A percentile compares a stretch with the other conserved stretches of the same genome.
phyloP scores from a whole-genome alignment of 257 asterid genomes.

The Solanum chmielewskii region DNA sequence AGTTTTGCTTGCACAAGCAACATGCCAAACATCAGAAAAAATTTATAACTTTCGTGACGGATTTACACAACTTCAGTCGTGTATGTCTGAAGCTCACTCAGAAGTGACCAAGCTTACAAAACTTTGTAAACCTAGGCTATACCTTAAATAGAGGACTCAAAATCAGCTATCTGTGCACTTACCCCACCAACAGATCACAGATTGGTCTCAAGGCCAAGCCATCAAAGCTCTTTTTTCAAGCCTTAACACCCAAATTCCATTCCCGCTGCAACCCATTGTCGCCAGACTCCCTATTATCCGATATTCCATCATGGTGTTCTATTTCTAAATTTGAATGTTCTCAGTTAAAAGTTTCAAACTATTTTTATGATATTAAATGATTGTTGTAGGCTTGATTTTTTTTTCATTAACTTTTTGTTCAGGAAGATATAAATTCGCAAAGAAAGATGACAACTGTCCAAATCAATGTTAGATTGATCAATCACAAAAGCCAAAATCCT shows the following conservation, averaged over 20 bases:
- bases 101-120: neutral
- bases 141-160: neutral
- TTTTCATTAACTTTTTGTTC: neutral
- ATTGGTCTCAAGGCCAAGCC: neutral
- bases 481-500: neutral
- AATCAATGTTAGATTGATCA: neutral
- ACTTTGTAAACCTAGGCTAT: neutral
- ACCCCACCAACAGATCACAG: neutral
- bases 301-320: neutral
- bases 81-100: neutral
- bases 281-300: neutral
- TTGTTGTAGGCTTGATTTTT: neutral
- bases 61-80: neutral
- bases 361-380: neutral
- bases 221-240: neutral
- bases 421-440: neutral
- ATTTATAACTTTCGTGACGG: neutral
- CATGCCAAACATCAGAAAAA: neutral
- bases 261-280: neutral
- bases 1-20: neutral
- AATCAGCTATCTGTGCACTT: neutral
- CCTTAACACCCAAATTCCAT: neutral
- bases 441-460: neutral
- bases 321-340: neutral
- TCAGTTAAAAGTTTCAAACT: neutral